phyloP scores from a whole-genome alignment of 23 red algal genomes.

The Pyropia haitanensis region DNA sequence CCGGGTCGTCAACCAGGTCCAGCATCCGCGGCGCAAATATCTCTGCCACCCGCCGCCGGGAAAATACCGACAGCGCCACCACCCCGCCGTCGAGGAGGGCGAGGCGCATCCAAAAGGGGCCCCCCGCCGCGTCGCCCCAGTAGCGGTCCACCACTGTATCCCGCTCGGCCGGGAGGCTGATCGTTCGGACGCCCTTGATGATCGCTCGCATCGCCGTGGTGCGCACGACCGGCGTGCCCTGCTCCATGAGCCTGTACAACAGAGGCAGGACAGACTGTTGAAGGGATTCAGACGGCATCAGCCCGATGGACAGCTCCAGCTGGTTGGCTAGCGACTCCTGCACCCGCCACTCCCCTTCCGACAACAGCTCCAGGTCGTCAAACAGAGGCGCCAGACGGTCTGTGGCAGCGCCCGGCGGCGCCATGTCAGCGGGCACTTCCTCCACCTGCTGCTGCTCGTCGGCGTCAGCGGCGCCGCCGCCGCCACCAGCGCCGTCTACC shows the following conservation, averaged over 20 bases:
- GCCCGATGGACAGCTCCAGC: neutral
- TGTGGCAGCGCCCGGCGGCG: neutral
- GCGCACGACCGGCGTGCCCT: slow-evolving; percentile 8
- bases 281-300: neutral
- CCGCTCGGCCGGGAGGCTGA: neutral
- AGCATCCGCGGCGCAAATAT: slow-evolving; percentile 2
- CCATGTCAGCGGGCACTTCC: neutral
- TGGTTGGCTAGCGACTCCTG: slow-evolving; percentile 8
- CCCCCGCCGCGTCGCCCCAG: slow-evolving; percentile 1
- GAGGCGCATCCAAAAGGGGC: slow-evolving; percentile 12
- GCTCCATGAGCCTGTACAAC: slow-evolving; percentile 9
- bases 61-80: slow-evolving; percentile 1
- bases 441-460: neutral
- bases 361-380: neutral
- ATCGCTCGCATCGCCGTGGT: slow-evolving; percentile 4
- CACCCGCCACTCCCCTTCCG: slow-evolving; percentile 6
- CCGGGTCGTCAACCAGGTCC: neutral
- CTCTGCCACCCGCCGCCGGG: neutral
- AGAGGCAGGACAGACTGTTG: neutral
- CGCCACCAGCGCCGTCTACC: neutral
- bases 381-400: neutral
- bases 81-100: slow-evolving; percentile 7
- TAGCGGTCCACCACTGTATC: neutral
- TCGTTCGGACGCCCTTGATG: neutral
- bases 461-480: neutral